A percentile compares a stretch with the other conserved stretches of the same genome.
Conservation (phyloP, 345 rosid genomes). For the Eucalyptus tenuipes region DNA sequence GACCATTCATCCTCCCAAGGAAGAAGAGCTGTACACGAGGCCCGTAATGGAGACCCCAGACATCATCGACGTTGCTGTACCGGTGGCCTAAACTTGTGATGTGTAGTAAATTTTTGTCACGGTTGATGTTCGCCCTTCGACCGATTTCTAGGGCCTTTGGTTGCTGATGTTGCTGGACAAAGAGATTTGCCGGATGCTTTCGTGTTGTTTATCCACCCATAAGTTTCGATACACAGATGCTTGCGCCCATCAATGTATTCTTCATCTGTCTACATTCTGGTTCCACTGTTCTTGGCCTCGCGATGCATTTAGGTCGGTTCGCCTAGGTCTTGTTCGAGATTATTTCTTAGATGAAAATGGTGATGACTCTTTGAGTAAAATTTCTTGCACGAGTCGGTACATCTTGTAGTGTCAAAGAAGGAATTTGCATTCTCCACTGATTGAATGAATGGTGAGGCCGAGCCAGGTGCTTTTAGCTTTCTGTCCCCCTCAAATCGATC, state of each 20-base stretch:
- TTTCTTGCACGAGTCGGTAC: background rate
- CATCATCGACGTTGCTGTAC: constrained; percentile 13
- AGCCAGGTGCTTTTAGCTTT: background rate
- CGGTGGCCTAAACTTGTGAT: background rate
- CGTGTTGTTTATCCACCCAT: background rate
- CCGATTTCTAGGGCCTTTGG: background rate
- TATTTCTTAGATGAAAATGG: background rate
- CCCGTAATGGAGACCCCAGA: constrained; percentile 5
- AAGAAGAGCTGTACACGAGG: constrained; percentile 19
- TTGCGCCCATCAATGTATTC: background rate
- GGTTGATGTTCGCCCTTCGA: background rate
- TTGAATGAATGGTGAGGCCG: background rate
- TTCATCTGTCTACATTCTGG: background rate
- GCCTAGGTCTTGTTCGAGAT: background rate
- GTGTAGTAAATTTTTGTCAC: background rate
- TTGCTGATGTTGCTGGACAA: background rate
- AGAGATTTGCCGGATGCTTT: background rate
- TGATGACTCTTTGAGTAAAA: background rate
- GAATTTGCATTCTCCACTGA: background rate
- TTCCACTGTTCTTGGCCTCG: background rate
- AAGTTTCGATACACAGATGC: background rate
- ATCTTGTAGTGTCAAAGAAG: background rate
- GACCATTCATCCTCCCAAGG: constrained; percentile 75
- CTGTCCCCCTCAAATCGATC: background rate
- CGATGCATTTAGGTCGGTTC: background rate